A percentile compares a stretch with the other conserved stretches of the same genome.
Conservation (phyloP, 148 eudicot genomes). For the Fagopyrum esculentum region DNA sequence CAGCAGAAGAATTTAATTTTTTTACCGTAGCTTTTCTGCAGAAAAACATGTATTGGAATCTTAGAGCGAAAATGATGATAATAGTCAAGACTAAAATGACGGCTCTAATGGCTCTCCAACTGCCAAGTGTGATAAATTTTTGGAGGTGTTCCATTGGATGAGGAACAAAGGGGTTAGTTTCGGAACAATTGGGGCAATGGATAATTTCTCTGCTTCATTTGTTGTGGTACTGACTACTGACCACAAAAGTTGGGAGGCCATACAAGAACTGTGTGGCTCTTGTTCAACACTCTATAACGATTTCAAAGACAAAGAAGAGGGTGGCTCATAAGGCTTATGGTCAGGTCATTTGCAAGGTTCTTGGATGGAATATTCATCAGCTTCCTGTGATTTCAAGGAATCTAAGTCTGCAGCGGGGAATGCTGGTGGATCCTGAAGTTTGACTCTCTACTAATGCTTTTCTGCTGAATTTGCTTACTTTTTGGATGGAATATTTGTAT, state of each 20-base stretch:
- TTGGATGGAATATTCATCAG: slow-evolving; percentile 73
- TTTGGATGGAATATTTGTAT: too few species aligned
- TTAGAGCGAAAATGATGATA: slow-evolving; percentile 20
- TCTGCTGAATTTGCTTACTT: not conserved
- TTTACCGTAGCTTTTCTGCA: slow-evolving; percentile 25
- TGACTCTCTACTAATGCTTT: not conserved
- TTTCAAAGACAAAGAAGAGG: slow-evolving; percentile 63
- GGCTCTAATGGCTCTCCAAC: slow-evolving; percentile 1
- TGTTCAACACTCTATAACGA: slow-evolving; percentile 58
- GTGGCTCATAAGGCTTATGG: slow-evolving; percentile 66
- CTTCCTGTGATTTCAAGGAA: slow-evolving; percentile 31
- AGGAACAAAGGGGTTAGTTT: slow-evolving; percentile 49
- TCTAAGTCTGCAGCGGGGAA: slow-evolving; percentile 4
- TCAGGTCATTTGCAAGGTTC: slow-evolving; percentile 65
- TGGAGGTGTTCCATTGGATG: slow-evolving; percentile 45
- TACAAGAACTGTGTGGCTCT: slow-evolving; percentile 61
- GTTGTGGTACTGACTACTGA: slow-evolving; percentile 44
- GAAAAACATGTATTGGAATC: not conserved
- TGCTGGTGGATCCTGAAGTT: not conserved
- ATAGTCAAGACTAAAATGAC: slow-evolving; percentile 12
- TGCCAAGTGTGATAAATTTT: slow-evolving; percentile 31
- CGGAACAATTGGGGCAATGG: slow-evolving; percentile 48
- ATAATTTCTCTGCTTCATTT: slow-evolving; percentile 75
- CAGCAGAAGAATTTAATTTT: slow-evolving; percentile 40
- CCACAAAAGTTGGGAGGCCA: slow-evolving; percentile 40